Percentiles rank a stretch among this genome's conserved stretches.
Conservation (phyloP, 331 rosid species). For the Erythrophleum ivorense region DNA sequence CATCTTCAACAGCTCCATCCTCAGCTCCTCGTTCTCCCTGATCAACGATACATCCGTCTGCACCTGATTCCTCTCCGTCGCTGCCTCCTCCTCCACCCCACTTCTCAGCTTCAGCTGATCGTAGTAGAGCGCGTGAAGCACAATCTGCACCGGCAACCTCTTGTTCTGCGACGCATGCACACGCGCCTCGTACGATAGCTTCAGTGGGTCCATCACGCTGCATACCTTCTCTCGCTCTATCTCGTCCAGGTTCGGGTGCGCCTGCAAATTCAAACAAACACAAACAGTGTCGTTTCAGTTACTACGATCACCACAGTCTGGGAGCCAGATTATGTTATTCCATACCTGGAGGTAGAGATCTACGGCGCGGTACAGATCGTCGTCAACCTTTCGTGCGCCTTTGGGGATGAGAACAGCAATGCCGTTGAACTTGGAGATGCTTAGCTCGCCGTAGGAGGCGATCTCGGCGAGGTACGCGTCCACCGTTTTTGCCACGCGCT, state of each 20-base stretch:
- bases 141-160: conserved; percentile 73
- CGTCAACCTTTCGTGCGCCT: conserved; percentile 69
- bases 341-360: conserved; percentile 79
- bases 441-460: conserved; percentile 59
- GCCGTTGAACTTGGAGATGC: conserved; percentile 74
- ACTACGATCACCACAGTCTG: not conserved
- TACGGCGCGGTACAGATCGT: conserved; percentile 74
- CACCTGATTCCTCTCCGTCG: conserved; percentile 44
- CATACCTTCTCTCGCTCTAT: conserved; percentile 80
- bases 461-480: conserved; percentile 73
- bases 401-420: conserved; percentile 66
- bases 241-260: conserved; percentile 80
- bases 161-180: conserved; percentile 85
- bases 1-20: conserved; percentile 68
- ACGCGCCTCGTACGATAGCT: conserved; percentile 72
- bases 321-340: not conserved
- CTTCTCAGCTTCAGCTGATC: conserved; percentile 74
- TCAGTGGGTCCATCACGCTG: conserved; percentile 78
- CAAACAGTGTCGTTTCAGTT: not conserved
- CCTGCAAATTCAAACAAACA: conserved; percentile 40
- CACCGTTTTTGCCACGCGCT: conserved; percentile 59
- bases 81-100: conserved; percentile 33
- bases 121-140: conserved; percentile 80
- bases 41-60: conserved; percentile 59
- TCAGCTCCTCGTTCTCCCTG: conserved; percentile 69